phyloP scores from a whole-genome alignment of 176 grass and related monocot genomes.

The Oryza brachyantha region DNA sequence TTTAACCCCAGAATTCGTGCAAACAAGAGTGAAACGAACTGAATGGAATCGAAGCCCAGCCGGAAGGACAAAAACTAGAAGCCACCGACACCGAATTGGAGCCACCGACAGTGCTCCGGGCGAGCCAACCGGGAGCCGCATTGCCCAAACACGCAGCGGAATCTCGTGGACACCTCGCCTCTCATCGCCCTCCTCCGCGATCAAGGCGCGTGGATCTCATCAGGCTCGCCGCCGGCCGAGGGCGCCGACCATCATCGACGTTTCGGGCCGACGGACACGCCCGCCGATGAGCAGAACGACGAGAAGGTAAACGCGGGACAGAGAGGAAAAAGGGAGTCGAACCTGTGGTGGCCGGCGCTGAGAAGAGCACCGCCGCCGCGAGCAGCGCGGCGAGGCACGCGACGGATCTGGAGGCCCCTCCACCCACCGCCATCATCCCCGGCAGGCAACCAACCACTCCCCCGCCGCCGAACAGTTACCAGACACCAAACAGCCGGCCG shows the following conservation, averaged over 20 bases:
- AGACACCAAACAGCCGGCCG: not conserved
- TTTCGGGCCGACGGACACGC: not conserved
- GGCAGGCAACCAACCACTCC: not conserved
- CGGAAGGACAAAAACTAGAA: not conserved
- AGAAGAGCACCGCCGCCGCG: constrained; percentile 42
- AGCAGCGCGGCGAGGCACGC: constrained; percentile 45
- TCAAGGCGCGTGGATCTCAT: constrained; percentile 17
- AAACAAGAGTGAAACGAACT: not conserved
- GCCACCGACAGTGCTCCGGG: constrained; percentile 30
- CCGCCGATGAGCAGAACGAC: not conserved
- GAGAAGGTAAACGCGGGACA: not conserved
- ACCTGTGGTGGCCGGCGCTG: constrained; percentile 54
- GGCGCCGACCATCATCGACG: no score
- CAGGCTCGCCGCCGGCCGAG: not conserved
- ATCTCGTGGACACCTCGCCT: not conserved
- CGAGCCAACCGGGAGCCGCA: constrained; percentile 1
- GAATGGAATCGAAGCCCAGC: not conserved
- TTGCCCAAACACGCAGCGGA: constrained; percentile 15
- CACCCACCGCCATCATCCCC: constrained; percentile 39
- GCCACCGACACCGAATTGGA: constrained; percentile 19
- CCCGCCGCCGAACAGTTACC: not conserved
- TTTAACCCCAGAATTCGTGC: not conserved
- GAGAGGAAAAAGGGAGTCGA: not conserved
- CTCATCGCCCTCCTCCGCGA: not conserved
- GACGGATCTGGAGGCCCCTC: constrained; percentile 28